Base-by-base conservation (phyloP, 805 yeast genomes). In the Yarrowia sp. region DNA sequence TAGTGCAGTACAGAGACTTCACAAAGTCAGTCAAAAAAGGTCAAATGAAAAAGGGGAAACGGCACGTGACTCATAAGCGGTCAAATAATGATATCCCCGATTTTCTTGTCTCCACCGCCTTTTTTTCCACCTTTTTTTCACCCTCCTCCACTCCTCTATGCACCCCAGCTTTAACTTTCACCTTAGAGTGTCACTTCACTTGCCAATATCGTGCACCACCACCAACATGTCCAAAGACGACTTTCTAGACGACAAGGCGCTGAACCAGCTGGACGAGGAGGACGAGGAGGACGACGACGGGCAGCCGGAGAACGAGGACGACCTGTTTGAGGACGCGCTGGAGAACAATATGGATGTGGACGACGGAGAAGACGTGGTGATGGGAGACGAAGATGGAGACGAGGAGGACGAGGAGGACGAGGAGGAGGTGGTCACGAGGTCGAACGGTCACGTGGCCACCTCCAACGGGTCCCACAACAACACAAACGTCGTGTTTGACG, bases 331-430 rank as follows among this genome's bases (percentile, higher is more conserved):
- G 12, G 78, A 74, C 8, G 78, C 74, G 9, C 74, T 73, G 15
- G 80, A 77, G n/a, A 74, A 74, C 15, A 72, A 73, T 40, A 73
- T 72, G 32, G 77, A 69, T 8, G 73, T 73, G 8, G 77, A 74
- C 15, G 74, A 71, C 14, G 56, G 32, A 11, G 77, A 72, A 8
- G 77, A 73, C 8, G 75, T 71, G 22, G 76, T 72, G 7, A 75
- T 70, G 15, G 77, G 69, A 11, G 76, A 70, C 0, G 77, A 73
- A 1, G 77, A 69, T 5, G 76, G 70, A 4, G 77, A 73, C 8
- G 71, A 72, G 0, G 76, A 71, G 1, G 76, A 74, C 5, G 77
- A 70, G 2, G 76, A 74, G 8, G 75, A 70, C 4, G 76, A 74
- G 2, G 77, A 70, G 4, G 76, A 74, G 9, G 77, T 71, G 3